These are phyloP conservation scores for Epichloe typhina DNA, from an alignment of 2,329 filamentous ascomycete species.

Conservation along the genomic window DNA sequence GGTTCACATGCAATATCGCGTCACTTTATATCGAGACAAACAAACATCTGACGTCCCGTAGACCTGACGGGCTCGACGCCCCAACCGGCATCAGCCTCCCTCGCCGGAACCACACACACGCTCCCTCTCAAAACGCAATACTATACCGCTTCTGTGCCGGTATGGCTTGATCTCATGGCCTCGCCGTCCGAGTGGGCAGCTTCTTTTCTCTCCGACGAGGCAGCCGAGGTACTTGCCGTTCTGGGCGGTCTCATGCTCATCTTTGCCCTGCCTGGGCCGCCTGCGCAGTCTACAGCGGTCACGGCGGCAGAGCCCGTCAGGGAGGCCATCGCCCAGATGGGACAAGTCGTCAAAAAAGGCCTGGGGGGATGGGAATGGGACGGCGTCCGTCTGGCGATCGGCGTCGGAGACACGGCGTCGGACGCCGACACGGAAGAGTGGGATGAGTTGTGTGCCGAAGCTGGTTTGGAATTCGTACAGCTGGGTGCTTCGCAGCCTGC, in stretches of 20 bases:
- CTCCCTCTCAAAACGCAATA: conserved; percentile 44
- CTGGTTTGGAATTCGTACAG: conserved; percentile 51
- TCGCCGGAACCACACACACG: conserved; percentile 47
- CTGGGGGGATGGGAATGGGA: conserved; percentile 50
- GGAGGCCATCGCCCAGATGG: conserved; percentile 37
- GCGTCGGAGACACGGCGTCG: conserved; percentile 33
- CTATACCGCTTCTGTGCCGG: conserved; percentile 45
- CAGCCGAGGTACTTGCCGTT: conserved; percentile 46
- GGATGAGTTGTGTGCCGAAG: conserved; percentile 46
- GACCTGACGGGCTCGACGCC: conserved; percentile 39
- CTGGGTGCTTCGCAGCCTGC: conserved; percentile 25
- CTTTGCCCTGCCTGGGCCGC: conserved; percentile 16
- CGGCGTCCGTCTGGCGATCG: conserved; percentile 47
- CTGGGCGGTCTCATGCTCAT: conserved; percentile 44
- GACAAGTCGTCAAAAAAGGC: conserved; percentile 40
- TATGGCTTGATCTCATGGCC: conserved; percentile 53
- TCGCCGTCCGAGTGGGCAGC: conserved; percentile 39
- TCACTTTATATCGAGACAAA: neutral
- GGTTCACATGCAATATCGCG: too few species aligned
- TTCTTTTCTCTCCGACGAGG: conserved; percentile 47
- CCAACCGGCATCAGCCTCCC: conserved; percentile 23
- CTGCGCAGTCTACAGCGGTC: conserved; percentile 4
- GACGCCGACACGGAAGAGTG: conserved; percentile 43
- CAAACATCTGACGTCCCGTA: conserved; percentile 14
- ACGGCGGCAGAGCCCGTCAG: conserved; percentile 12